phyloP scores from a whole-genome alignment of 176 grass and related monocot genomes.

The Canna indica region DNA sequence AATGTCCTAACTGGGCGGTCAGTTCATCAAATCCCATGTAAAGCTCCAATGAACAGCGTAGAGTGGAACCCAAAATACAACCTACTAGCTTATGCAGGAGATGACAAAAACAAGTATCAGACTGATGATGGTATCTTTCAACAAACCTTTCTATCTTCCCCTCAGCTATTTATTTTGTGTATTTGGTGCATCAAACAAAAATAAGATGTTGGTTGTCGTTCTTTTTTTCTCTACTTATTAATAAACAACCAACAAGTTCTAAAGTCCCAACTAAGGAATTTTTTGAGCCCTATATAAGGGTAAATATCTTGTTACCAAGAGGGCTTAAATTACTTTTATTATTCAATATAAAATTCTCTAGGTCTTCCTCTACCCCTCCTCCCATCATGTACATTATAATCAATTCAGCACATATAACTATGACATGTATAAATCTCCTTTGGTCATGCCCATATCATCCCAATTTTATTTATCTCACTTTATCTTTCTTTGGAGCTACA shows the following conservation, averaged over 20 bases:
- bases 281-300: neutral
- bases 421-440: no score
- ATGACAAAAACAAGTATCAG: conserved; percentile 94
- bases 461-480: no score
- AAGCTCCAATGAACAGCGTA: conserved; percentile 92
- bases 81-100: conserved; percentile 89
- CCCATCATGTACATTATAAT: no score
- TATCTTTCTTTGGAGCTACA: no score
- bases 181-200: neutral
- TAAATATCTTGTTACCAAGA: no score
- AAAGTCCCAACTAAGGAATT: neutral
- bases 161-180: neutral
- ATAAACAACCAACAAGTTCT: neutral
- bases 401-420: no score
- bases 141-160: neutral
- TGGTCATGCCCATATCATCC: no score
- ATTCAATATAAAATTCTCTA: no score
- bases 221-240: neutral
- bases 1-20: conserved; percentile 90
- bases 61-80: conserved; percentile 99
- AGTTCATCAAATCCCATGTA: conserved; percentile 90
- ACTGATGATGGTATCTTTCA: conserved; percentile 63
- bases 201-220: no score
- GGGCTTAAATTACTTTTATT: no score
- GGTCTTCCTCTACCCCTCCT: no score